phyloP scores from a whole-genome alignment of 2,329 filamentous ascomycete genomes.

The Exophiala oligosperma region DNA sequence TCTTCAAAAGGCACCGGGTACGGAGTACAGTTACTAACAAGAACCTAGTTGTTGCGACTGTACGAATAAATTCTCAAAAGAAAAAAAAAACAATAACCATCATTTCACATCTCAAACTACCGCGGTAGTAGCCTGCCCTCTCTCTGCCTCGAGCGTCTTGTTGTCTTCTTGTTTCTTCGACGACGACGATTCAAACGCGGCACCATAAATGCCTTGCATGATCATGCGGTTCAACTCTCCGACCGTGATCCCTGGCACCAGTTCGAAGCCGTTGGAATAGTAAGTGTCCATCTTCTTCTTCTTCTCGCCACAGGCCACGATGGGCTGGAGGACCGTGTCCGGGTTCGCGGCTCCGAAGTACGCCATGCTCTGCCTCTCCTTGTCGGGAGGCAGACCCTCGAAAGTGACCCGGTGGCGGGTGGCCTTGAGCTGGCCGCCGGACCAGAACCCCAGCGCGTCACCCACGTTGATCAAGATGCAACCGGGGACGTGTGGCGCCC shows the following conservation, averaged over 20 bases:
- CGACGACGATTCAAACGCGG: constrained; percentile 2
- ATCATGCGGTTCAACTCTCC: constrained; percentile 25
- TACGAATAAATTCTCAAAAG: no score
- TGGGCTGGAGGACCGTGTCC: constrained; percentile 27
- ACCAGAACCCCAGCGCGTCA: constrained; percentile 81
- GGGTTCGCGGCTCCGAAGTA: constrained; percentile 28
- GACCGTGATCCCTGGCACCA: constrained; percentile 26
- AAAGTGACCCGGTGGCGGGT: constrained; percentile 74
- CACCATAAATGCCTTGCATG: constrained; percentile 26
- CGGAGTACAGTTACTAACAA: no score
- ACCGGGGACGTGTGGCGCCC: constrained; percentile 76
- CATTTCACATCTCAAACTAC: background rate
- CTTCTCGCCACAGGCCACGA: background rate
- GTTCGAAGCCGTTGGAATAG: constrained; percentile 24
- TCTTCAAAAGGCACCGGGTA: no score
- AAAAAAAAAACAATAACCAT: no score
- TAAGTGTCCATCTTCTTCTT: constrained; percentile 9
- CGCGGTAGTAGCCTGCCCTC: background rate
- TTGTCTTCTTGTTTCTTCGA: background rate
- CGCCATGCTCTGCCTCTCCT: constrained; percentile 28
- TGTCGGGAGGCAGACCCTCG: constrained; percentile 21
- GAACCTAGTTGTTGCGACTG: no score
- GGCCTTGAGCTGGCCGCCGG: constrained; percentile 85
- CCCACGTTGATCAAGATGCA: constrained; percentile 87
- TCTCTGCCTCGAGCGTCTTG: background rate